Conservation (phyloP, 129 eudicot species). For the Saposhnikovia divaricata region DNA sequence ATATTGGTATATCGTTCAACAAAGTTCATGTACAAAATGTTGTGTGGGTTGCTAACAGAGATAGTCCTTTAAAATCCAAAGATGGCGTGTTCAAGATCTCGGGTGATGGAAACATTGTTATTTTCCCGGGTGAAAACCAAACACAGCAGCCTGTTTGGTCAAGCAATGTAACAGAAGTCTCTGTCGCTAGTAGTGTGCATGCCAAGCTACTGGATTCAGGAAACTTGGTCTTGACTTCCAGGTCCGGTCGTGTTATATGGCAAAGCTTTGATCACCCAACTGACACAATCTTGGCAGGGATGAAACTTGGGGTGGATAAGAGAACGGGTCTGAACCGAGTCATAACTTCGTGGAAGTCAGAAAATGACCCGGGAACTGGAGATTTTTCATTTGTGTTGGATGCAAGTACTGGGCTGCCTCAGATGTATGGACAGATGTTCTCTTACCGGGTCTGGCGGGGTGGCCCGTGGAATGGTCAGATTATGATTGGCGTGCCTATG, state of each 20-base stretch:
- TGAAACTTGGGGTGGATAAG: constrained; percentile 10
- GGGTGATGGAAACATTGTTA: neutral
- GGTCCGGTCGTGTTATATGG: neutral
- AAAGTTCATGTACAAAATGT: constrained; percentile 1
- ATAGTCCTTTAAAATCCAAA: neutral
- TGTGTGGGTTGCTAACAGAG: constrained; percentile 14
- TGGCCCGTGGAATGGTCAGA: constrained; percentile 11
- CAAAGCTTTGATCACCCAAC: constrained; percentile 17
- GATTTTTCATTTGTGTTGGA: neutral
- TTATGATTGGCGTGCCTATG: constrained; percentile 4
- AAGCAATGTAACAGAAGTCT: constrained; percentile 5
- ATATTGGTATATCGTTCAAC: constrained; percentile 3
- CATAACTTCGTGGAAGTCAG: constrained; percentile 14
- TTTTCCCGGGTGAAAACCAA: neutral
- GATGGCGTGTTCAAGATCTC: constrained; percentile 5
- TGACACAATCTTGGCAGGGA: constrained; percentile 2
- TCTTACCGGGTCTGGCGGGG: neutral
- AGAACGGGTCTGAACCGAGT: constrained; percentile 14
- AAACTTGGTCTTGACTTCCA: neutral
- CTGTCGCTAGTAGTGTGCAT: neutral
- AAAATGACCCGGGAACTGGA: constrained; percentile 1
- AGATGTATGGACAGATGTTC: neutral
- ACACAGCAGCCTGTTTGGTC: constrained; percentile 5
- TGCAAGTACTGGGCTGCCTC: neutral
- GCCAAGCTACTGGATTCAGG: constrained; percentile 8